Evolutionary conservation across 495 filamentous ascomycete species (phyloP), one percentile per base, ranked within the genome.

Genomic region (Penicillium paradoxum): DNA sequence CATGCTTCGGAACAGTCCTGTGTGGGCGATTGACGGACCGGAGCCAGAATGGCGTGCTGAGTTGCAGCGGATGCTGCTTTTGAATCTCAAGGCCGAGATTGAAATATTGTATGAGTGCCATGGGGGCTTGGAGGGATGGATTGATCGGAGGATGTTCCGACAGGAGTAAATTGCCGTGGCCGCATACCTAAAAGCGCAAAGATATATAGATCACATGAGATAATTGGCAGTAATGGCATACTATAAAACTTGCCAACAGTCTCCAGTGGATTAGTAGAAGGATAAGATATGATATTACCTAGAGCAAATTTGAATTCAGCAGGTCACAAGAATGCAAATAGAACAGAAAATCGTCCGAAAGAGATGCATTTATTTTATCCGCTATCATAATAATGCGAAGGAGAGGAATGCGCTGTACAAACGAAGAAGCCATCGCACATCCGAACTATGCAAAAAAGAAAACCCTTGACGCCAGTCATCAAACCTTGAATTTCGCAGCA

Each of bases 31-130:
- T 37, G 66, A 69, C 51, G 80, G 76, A 7, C 68, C 70, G 0
- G 77, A 84, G 58, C 49, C 47, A 1, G 76, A 80, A 25, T 84
- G 83, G 72, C 75, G 79, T 39, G 60, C 64, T 10, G 89, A 93
- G 60, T 61, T 97, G 56, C 92, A 95, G 70, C 67, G 78, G 4
- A 97, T 97, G 91, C 65, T 97, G 41, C 81, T 95, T 73, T 62
- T 95, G 45, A 87, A 88, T 58, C 53, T 89, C 45, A 98, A 98
- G 65, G 89, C 86, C 2, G 93, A 98, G 70, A 92, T 93, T 54
- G 89, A 98, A 71, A 75, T 87, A 8, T 72, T 96, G 47, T 89
- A 89, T 53, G 73, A 81, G 17, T 65, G 69, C 22, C 76, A 77
- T 0, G 73, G 69, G 6, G 79, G 83, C 13, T 63, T 93, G 32